Base-by-base conservation (phyloP, 257 asterid genomes). In the Cinchona pubescens region DNA sequence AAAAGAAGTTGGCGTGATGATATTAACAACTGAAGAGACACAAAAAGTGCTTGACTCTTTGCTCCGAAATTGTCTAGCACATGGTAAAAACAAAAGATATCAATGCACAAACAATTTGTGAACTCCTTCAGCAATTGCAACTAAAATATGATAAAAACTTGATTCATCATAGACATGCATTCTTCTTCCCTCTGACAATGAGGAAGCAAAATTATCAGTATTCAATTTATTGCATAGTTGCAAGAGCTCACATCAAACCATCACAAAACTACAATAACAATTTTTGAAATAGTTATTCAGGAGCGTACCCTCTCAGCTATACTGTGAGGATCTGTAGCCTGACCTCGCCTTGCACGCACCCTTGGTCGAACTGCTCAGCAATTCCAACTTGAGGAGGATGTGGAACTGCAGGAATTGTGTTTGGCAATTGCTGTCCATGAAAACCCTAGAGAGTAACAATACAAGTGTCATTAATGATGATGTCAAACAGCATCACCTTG, bases 281-380 rank as follows among this genome's bases (percentile, higher is more conserved):
- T 75, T 75, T 10, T 2, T 25, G 23, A 43, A 58, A 13, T 21
- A 55, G 32, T 12, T 4, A 63, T 67, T 51, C 12, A 37, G 38
- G 74, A 73, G 60, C 81, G 51, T 95, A 95, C 99, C 94, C 99
- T 86, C 85, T 95, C 99, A 49, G 99, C 99, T 79, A 95, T 95
- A 83, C 99, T 95, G 86, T 95, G 99, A 76, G 99, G 99, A 87
- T 95, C 99, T 1, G 99, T 95, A 62, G 99, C 99, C 84, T 95
- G 99, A 79, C 98, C 98, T 86, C 99, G 86, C 82, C 98, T 91
- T 65, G 99, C 99, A 78, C 99, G 89, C 69, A 95, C 98, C 84
- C 99, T 89, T 29, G 98, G 99, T 53, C 98, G 96, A 75, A 85
- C 80, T 58, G 90, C 89, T 14, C n/a, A n/a, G n/a, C n/a, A n/a